phyloP scores from a whole-genome alignment of 148 eudicot species.

The Nepenthes mirabilis region DNA sequence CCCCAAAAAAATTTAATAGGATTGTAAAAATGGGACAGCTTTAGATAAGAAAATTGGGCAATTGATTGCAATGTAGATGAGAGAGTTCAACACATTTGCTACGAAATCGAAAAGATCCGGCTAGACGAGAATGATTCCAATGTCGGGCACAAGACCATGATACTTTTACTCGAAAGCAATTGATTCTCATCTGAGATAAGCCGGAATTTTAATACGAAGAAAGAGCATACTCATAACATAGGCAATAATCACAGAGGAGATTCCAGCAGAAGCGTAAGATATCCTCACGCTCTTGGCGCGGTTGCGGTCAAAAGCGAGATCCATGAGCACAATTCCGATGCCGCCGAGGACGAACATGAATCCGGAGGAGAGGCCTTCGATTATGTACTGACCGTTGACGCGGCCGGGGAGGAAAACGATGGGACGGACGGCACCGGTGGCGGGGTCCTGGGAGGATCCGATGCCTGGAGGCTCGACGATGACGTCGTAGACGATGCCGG shows the following conservation, averaged over 20 bases:
- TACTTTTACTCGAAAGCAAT: too few relatives aligned
- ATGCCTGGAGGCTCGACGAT: constrained; percentile 95
- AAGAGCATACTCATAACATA: constrained; percentile 92
- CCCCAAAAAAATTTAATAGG: too few relatives aligned
- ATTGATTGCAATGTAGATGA: too few relatives aligned
- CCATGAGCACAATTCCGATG: constrained; percentile 61
- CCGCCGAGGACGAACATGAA: constrained; percentile 95
- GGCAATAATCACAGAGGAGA: constrained; percentile 30
- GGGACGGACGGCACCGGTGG: constrained; percentile 63
- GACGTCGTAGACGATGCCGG: constrained; percentile 86
- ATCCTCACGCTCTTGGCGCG: constrained; percentile 44
- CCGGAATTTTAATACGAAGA: constrained; percentile 86
- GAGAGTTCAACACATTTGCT: too few relatives aligned
- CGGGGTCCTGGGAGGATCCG: constrained; percentile 70
- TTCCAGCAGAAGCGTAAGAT: constrained; percentile 49
- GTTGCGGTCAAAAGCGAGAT: constrained; percentile 55
- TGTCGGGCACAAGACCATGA: too few relatives aligned
- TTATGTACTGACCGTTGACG: constrained; percentile 96
- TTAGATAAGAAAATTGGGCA: too few relatives aligned
- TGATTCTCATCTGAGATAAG: constrained; percentile 37
- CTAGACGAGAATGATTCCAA: too few relatives aligned
- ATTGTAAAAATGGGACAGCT: too few relatives aligned
- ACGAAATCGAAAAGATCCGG: too few relatives aligned
- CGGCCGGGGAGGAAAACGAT: constrained; percentile 83
- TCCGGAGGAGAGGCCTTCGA: constrained; percentile 81